Percentiles rank a stretch among this genome's conserved stretches.
phyloP scores from a whole-genome alignment of 2,329 filamentous ascomycete species.

The Scopulariopsis brevicaulis region DNA sequence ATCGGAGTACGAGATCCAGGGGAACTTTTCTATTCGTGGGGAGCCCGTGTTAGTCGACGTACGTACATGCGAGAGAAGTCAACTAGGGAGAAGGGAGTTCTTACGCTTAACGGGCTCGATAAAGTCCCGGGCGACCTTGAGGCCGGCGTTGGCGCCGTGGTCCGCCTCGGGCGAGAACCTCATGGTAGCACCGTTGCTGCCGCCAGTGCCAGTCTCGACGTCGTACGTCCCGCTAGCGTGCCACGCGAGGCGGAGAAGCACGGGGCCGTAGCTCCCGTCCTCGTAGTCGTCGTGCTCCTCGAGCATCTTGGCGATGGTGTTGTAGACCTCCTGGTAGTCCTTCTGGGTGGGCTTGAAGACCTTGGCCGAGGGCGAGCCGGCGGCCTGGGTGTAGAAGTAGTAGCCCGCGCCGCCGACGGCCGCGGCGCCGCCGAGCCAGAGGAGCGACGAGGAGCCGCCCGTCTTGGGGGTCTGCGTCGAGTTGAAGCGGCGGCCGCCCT shows the following conservation, averaged over 20 bases:
- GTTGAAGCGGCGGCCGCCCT: constrained; percentile 68
- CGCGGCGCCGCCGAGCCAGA: constrained; percentile 48
- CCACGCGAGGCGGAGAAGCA: constrained; percentile 85
- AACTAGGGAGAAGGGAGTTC: constrained; percentile 13
- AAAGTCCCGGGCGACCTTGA: constrained; percentile 81
- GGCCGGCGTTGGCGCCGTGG: constrained; percentile 89
- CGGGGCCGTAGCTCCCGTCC: constrained; percentile 90
- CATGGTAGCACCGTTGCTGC: constrained; percentile 96
- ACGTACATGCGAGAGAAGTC: neutral
- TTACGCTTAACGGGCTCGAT: constrained; percentile 79
- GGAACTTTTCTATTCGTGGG: constrained; percentile 50
- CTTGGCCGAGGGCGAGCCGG: constrained; percentile 33
- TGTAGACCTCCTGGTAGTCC: constrained; percentile 94
- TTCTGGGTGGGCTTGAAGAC: constrained; percentile 64
- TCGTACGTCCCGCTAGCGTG: constrained; percentile 91
- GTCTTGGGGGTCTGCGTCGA: constrained; percentile 54
- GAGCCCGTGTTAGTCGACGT: neutral
- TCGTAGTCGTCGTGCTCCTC: constrained; percentile 93
- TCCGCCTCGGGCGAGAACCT: constrained; percentile 79
- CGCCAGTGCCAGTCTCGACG: constrained; percentile 75
- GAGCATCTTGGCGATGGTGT: constrained; percentile 67
- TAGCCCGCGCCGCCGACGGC: constrained; percentile 53
- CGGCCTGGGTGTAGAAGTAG: constrained; percentile 52
- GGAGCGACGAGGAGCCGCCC: constrained; percentile 31
- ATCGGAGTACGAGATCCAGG: constrained; percentile 94